These are phyloP conservation scores for Paspalum vaginatum DNA, from an alignment of 176 grass and related monocot genomes.

Conservation along the genomic window DNA sequence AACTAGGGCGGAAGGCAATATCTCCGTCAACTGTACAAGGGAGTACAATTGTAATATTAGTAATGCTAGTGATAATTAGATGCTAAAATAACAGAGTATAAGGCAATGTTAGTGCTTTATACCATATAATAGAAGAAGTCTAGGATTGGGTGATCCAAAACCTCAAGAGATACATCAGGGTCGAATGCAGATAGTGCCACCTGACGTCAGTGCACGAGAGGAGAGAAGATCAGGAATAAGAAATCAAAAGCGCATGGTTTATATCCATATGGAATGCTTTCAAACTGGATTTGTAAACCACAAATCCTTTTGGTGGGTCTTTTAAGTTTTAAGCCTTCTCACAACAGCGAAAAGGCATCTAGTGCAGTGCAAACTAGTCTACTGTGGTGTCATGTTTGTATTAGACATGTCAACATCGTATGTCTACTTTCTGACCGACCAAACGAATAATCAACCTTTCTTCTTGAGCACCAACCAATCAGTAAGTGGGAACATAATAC, in stretches of 20 bases:
- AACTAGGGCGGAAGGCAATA: conserved; percentile 90
- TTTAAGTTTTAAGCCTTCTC: background rate
- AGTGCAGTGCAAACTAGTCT: conserved; percentile 9
- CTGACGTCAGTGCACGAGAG: conserved; percentile 44
- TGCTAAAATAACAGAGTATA: background rate
- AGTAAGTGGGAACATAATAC: conserved; percentile 42
- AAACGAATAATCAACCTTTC: background rate
- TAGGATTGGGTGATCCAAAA: conserved; percentile 89
- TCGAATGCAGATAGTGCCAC: conserved; percentile 80
- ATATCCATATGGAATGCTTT: conserved; percentile 11
- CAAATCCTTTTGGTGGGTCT: background rate
- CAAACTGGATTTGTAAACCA: conserved; percentile 15
- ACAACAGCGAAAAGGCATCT: conserved; percentile 18
- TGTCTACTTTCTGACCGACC: conserved; percentile 24
- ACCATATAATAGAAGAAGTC: conserved; percentile 92
- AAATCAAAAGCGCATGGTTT: background rate
- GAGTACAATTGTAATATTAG: conserved; percentile 21
- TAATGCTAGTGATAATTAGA: background rate
- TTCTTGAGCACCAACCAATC: background rate
- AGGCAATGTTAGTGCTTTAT: conserved; percentile 24
- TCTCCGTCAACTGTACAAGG: conserved; percentile 72
- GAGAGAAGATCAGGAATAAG: conserved; percentile 13
- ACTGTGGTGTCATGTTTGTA: background rate
- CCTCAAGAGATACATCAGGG: conserved; percentile 68
- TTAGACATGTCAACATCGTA: conserved; percentile 37